Conservation (phyloP, 805 yeast species). For the Nakazawaea anatomiae region DNA sequence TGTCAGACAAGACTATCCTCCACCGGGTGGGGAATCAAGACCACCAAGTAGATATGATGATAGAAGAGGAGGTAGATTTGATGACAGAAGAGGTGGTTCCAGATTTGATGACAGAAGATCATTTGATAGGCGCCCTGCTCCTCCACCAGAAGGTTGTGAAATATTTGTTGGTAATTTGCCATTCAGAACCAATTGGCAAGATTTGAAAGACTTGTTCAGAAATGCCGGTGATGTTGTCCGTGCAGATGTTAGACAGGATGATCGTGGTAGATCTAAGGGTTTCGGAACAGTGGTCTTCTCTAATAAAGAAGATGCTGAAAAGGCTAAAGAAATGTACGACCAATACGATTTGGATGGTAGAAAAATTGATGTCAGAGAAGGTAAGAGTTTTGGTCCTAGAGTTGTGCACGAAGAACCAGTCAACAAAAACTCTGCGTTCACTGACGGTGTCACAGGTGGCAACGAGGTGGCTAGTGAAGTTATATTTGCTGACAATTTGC, state of each 20-base stretch:
- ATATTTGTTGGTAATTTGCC: constrained; percentile 81
- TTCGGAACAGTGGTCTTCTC: constrained; percentile 76
- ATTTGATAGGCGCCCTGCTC: constrained; percentile 11
- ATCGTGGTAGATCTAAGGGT: constrained; percentile 76
- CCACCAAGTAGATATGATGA: constrained; percentile 11
- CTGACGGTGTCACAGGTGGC: constrained; percentile 56
- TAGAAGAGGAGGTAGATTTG: constrained; percentile 16
- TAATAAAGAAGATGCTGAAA: constrained; percentile 59
- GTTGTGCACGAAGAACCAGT: constrained; percentile 13
- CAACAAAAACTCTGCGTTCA: constrained; percentile 46
- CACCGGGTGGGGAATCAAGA: constrained; percentile 41
- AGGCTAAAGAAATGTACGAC: constrained; percentile 64
- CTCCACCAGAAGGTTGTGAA: constrained; percentile 35
- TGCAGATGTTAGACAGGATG: constrained; percentile 69
- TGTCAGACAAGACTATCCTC: constrained; percentile 88
- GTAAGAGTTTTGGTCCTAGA: constrained; percentile 30
- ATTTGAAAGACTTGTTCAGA: constrained; percentile 77
- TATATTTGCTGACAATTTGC: constrained; percentile 73
- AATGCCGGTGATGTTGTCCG: constrained; percentile 71
- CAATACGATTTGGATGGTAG: constrained; percentile 75
- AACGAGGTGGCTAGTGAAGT: constrained; percentile 51
- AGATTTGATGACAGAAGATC: constrained; percentile 13
- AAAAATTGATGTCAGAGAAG: constrained; percentile 72
- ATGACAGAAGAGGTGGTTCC: constrained; percentile 14
- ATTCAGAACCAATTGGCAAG: constrained; percentile 76